Evolutionary conservation across 257 asterid species (phyloP).

Genomic region (Solanum habrochaites): DNA sequence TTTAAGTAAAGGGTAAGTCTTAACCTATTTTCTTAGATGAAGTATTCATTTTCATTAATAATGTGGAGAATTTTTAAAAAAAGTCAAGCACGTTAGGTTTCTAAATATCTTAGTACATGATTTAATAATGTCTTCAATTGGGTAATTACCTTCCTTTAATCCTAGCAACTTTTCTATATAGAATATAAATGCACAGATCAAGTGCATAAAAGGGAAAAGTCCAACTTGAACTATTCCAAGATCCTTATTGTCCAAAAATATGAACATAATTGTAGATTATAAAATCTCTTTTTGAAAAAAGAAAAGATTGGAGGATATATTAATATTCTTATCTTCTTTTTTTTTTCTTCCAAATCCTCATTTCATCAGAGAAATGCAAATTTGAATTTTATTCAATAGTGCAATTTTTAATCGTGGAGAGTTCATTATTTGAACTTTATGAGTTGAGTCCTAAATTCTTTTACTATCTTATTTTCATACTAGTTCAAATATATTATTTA

Average conservation of each 20-base stretch:
- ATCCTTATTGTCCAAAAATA: neutral
- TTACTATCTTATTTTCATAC: neutral
- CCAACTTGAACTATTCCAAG: neutral
- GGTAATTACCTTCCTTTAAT: neutral
- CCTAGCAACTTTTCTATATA: neutral
- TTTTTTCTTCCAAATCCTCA: neutral
- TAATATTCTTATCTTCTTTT: neutral
- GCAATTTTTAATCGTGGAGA: fast-evolving
- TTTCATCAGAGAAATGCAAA: neutral
- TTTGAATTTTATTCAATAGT: neutral
- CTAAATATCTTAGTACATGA: neutral
- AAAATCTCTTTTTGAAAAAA: neutral
- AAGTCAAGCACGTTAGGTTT: neutral
- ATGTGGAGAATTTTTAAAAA: neutral
- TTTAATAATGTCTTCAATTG: neutral
- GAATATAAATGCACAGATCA: neutral
- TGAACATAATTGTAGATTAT: neutral
- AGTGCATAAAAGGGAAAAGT: neutral
- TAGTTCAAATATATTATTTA: neutral
- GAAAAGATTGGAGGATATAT: neutral
- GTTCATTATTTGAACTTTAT: neutral
- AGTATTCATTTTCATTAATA: neutral
- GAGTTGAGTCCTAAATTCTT: neutral
- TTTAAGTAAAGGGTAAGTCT: neutral
- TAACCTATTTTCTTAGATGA: neutral